These are phyloP conservation scores for Achlya hypogyna DNA, from an alignment of 352 stramenopile genomes.

Conservation along the genomic window DNA sequence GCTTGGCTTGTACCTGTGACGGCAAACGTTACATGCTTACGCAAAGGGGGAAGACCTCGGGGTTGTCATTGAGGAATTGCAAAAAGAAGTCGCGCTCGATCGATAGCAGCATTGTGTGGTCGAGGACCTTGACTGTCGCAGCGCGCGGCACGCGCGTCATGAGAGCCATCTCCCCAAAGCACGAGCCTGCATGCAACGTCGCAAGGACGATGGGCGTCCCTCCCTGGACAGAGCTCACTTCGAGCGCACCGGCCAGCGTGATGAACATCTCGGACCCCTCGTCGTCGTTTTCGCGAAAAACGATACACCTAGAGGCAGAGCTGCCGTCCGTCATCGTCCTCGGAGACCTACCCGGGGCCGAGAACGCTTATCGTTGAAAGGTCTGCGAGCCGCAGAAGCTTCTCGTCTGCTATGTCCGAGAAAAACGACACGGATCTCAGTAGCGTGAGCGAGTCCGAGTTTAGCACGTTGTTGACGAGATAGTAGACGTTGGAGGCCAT, in stretches of 20 bases:
- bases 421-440: conserved; percentile 68
- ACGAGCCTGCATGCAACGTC: conserved; percentile 52
- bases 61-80: conserved; percentile 42
- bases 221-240: conserved; percentile 51
- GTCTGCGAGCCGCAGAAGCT: conserved; percentile 52
- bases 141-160: conserved; percentile 70
- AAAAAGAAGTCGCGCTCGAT: conserved; percentile 74
- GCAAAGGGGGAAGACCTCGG: conserved; percentile 26
- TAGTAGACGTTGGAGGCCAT: conserved; percentile 30
- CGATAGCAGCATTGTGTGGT: conserved; percentile 70
- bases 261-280: conserved; percentile 76
- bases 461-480: conserved; percentile 55
- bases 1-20: conserved; percentile 25
- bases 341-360: conserved; percentile 41
- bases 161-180: conserved; percentile 76
- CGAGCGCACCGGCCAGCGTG: conserved; percentile 46
- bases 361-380: conserved; percentile 72
- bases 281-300: conserved; percentile 68
- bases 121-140: conserved; percentile 50
- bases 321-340: neutral
- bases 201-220: conserved; percentile 29
- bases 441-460: conserved; percentile 51
- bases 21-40: too few species aligned
- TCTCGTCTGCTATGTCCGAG: conserved; percentile 41
- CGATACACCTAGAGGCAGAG: neutral